Evolutionary conservation across 1,284 basidiomycete genomes (phyloP).

Genomic region (Pseudozyma sp.): DNA sequence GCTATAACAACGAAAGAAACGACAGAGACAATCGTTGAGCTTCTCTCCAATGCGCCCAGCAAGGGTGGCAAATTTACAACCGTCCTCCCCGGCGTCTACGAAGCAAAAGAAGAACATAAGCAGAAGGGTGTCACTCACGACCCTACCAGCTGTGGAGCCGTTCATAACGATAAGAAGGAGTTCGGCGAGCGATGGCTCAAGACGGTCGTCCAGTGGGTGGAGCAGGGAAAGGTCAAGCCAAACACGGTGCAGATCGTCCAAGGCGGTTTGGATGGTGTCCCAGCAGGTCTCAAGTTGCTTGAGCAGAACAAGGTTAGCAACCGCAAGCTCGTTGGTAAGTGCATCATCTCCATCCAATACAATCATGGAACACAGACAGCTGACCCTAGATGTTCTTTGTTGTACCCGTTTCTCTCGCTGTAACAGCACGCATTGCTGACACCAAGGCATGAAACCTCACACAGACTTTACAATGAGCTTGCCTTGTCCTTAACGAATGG

Average conservation of each 20-base stretch:
- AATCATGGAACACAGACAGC: neutral
- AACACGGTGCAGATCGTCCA: constrained; percentile 53
- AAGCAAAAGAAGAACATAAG: constrained; percentile 19
- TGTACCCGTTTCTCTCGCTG: neutral
- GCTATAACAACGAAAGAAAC: constrained; percentile 51
- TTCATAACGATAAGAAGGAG: constrained; percentile 35
- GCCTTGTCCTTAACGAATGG: too few relatives aligned
- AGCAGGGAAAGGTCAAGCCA: constrained; percentile 56
- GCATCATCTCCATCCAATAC: neutral
- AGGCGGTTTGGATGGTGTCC: constrained; percentile 52
- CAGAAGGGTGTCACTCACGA: constrained; percentile 13
- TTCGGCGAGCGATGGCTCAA: constrained; percentile 59
- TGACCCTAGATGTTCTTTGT: neutral
- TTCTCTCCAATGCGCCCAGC: constrained; percentile 36
- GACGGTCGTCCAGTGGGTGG: constrained; percentile 49
- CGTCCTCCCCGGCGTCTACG: constrained; percentile 10
- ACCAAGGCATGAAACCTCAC: constrained; percentile 12
- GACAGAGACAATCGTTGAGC: constrained; percentile 38
- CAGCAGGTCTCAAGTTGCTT: constrained; percentile 50
- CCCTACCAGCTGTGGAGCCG: constrained; percentile 14
- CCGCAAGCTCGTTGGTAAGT: constrained; percentile 69
- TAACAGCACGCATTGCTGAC: constrained; percentile 31
- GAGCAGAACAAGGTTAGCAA: constrained; percentile 60
- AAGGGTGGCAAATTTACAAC: constrained; percentile 24
- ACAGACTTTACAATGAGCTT: neutral